These are phyloP conservation scores for Ramularia endophylla DNA, from an alignment of 2,329 filamentous ascomycete genomes.

Conservation along the genomic window DNA sequence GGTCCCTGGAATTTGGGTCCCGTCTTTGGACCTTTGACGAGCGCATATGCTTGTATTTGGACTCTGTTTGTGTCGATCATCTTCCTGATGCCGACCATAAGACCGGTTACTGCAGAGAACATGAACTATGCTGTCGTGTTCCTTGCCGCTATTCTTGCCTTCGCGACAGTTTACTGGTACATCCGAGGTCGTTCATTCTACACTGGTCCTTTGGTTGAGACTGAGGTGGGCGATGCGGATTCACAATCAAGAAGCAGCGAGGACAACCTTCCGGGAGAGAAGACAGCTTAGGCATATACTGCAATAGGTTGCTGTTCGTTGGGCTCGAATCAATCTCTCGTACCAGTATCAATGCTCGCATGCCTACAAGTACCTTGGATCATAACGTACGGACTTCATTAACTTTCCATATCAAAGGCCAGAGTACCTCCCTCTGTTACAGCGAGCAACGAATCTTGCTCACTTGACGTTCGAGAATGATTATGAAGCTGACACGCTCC, in stretches of 20 bases:
- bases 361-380: no score
- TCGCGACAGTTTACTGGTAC: constrained; percentile 44
- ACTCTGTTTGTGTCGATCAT: constrained; percentile 50
- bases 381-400: no score
- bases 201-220: constrained; percentile 41
- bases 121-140: constrained; percentile 55
- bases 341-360: no score
- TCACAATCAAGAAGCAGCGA: constrained; percentile 17
- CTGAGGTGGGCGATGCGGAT: constrained; percentile 19
- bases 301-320: no score
- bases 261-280: no score
- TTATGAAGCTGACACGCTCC: no score
- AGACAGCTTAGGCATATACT: no score
- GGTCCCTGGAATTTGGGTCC: constrained; percentile 50
- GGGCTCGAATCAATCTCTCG: no score
- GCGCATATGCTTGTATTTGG: constrained; percentile 47
- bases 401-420: no score
- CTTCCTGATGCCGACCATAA: constrained; percentile 47
- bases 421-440: no score
- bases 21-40: constrained; percentile 31
- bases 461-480: no score
- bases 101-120: constrained; percentile 42
- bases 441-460: no score
- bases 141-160: constrained; percentile 41
- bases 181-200: constrained; percentile 43